Conservation (phyloP, 352 stramenopile species). For the Phytophthora agathidicida region DNA sequence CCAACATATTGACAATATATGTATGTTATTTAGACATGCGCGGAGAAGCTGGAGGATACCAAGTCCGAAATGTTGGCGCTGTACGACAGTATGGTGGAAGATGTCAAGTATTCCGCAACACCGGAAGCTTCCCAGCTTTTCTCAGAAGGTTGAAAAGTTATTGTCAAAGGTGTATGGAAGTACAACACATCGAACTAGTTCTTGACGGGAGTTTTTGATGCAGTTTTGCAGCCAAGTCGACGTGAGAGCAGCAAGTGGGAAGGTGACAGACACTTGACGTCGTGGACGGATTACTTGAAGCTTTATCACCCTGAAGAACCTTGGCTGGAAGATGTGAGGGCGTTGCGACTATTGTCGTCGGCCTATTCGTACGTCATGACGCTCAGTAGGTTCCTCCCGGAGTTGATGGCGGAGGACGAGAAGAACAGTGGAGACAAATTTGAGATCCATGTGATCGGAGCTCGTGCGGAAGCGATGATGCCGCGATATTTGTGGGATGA, state of each 20-base stretch:
- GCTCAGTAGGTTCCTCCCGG: slow-evolving; percentile 48
- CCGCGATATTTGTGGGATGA: slow-evolving; percentile 74
- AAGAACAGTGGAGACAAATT: slow-evolving; percentile 6
- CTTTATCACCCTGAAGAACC: slow-evolving; percentile 37
- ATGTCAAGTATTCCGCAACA: slow-evolving; percentile 44
- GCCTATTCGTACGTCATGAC: slow-evolving; percentile 79
- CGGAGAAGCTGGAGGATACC: slow-evolving; percentile 27
- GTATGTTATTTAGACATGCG: slow-evolving; percentile 34
- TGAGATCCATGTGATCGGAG: slow-evolving; percentile 64
- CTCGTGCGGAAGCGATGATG: slow-evolving; percentile 78
- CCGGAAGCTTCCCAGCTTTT: slow-evolving; percentile 50
- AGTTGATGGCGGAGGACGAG: slow-evolving; percentile 18
- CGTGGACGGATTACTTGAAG: slow-evolving; percentile 56
- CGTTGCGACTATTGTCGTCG: slow-evolving; percentile 61
- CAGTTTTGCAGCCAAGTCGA: slow-evolving; percentile 39
- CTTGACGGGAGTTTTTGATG: not conserved
- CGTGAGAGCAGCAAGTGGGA: slow-evolving; percentile 22
- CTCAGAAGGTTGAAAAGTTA: slow-evolving; percentile 36
- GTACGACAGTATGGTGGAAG: slow-evolving; percentile 51
- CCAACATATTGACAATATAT: slow-evolving; percentile 7
- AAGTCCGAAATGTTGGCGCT: slow-evolving; percentile 35
- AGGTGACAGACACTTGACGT: slow-evolving; percentile 15
- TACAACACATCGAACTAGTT: not conserved
- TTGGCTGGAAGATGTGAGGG: slow-evolving; percentile 41
- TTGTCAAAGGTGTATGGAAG: slow-evolving; percentile 13